Evolutionary conservation across 257 asterid genomes (phyloP), one percentile per base, ranked within the genome.

Genomic region (Capsicum baccatum): DNA sequence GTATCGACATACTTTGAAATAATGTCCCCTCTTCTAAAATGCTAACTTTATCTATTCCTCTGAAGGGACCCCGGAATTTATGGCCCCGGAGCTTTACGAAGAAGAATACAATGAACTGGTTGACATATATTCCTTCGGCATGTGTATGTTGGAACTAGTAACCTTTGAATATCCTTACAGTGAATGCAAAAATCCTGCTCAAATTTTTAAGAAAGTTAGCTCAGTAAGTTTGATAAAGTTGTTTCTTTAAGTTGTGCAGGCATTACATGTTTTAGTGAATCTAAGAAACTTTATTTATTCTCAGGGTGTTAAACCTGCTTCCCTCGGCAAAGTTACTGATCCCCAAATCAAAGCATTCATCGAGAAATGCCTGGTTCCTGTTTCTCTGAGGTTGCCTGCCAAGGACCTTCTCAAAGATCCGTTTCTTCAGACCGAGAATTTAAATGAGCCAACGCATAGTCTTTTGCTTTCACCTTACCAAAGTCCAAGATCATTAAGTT

Each of bases 11-110:
- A 19, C 79, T 84, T 11, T 80, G 66, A n/a, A n/a, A 16, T 15
- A 10, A 9, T 59, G 9, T 39, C 21, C 16, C 52, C 17, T 79
- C 59, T 10, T 59, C 52, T 12, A 35, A 52, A 37, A 7, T 56
- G 66, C 86, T 85, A 47, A 85, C 66, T 56, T 76, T 4, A 3
- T 74, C 52, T 83, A 8, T 57, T 86, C 5, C 69, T 57, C 19
- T 19, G 54, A 55, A 89, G 92, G 90, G 6, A 90, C 91, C 71
- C 92, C 92, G 66, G 96, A 94, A 73, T 93, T 92, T 39, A 93
- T 93, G 97, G 97, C 97, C 59, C 98, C 98, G 0, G 98, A 93
- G 92, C 94, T 94, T 44, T 94, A 93, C 8, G 96, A 94, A 73
- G 97, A 94, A 89, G 93, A 93, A 83, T 94, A 94, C 33, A 93